phyloP scores from a whole-genome alignment of 225 moss, liverwort and hornwort species.

The Physcomitrellopsis africana region DNA sequence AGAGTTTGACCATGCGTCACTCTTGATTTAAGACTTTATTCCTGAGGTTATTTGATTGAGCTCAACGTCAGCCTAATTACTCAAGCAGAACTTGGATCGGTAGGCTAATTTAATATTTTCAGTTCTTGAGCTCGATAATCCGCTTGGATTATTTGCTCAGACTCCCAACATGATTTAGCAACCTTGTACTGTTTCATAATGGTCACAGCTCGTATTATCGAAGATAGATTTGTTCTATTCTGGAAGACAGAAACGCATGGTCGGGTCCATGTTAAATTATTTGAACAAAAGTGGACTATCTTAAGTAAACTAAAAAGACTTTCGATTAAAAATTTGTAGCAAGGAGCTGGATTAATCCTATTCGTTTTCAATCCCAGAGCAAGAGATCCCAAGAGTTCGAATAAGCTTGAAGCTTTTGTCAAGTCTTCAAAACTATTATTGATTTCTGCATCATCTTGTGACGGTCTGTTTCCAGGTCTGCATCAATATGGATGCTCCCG shows the following conservation, averaged over 20 bases:
- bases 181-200: neutral
- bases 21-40: neutral
- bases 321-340: neutral
- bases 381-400: neutral
- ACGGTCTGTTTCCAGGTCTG: slow-evolving; percentile 29
- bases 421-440: neutral
- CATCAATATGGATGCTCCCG: slow-evolving; percentile 56
- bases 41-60: neutral
- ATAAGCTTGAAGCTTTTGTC: neutral
- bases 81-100: neutral
- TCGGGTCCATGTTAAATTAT: neutral
- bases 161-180: neutral
- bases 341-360: neutral
- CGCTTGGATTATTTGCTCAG: neutral
- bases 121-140: neutral
- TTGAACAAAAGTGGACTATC: neutral
- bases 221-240: neutral
- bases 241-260: neutral
- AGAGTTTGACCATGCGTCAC: neutral
- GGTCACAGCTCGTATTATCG: neutral
- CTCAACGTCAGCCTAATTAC: neutral
- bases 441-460: slow-evolving; percentile 23
- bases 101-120: slow-evolving; percentile 11
- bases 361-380: neutral
- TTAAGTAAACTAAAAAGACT: neutral